Evolutionary conservation across 2,329 filamentous ascomycete species (phyloP), one percentile per base, ranked within the genome.

Genomic region (Sclerotinia sclerotiorum): DNA sequence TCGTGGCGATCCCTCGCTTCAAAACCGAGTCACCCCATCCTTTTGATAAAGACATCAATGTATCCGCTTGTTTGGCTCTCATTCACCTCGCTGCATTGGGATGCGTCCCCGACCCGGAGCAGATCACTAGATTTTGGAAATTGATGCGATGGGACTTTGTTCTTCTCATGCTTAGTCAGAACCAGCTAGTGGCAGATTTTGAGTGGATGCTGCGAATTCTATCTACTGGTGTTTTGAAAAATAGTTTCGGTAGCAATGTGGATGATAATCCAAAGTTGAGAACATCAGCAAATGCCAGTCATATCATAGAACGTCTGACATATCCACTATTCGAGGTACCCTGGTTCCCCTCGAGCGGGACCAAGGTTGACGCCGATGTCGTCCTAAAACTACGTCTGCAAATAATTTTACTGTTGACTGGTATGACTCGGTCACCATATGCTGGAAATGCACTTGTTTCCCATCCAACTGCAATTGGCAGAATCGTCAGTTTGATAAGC

Each of bases 401-500:
- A 32, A 73, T 84, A 13, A 74, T 90, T 52, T 81, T 82, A 57
- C 83, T 87, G 2, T 79, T 90, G 19, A 81, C 84, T n/a, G 81
- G 84, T 2, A 89, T 93, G 76, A 85, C 87, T 1, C 80, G 82
- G 7, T 86, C 86, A n/a, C 79, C 84, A 0, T 87, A 90, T 74
- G 90, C 90, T 11, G 84, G 85, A 1, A 77, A 82, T 32, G 85
- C 90, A 57, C 83, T 97, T 11, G 90, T 90, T 0, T 80, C 81
- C 6, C 90, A 95, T 77, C 84, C 85, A 3, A 86, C 85, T 52
- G 88, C 88, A 17, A 86, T 97, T 21, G 92, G 91, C 1, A 87
- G 92, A 3, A 81, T 97, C 0, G 88, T 96, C 35, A 86, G 88
- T 35, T 87, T 90, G 56, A 87, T 94, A 64, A 89, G 95, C 69